These are phyloP conservation scores for Aspergillus neotritici DNA, from an alignment of 2,329 filamentous ascomycete species.

Conservation along the genomic window DNA sequence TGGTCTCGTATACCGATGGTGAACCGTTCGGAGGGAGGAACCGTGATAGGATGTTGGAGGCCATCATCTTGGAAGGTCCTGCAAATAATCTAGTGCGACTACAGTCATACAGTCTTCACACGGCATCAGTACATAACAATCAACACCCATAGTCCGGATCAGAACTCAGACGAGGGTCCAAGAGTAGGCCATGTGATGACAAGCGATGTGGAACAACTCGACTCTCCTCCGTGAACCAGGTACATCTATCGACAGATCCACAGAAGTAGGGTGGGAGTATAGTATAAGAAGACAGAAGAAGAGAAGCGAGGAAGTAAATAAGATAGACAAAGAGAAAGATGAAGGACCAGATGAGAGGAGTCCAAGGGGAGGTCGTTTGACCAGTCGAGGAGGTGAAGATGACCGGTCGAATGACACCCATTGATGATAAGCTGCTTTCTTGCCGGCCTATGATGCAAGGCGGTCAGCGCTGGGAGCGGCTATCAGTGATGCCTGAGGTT, in stretches of 20 bases:
- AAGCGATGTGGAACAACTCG: too few relatives aligned
- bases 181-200: too few relatives aligned
- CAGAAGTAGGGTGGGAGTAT: too few relatives aligned
- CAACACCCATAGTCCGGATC: too few relatives aligned
- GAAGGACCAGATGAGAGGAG: too few relatives aligned
- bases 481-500: slow-evolving; percentile 12
- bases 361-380: not conserved
- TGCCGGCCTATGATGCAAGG: slow-evolving; percentile 6
- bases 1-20: slow-evolving; percentile 45
- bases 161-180: too few relatives aligned
- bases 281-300: too few relatives aligned
- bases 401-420: not conserved
- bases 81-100: not conserved
- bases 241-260: too few relatives aligned
- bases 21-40: slow-evolving; percentile 47
- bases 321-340: too few relatives aligned
- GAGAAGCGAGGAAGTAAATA: too few relatives aligned
- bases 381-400: not conserved
- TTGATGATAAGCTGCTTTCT: slow-evolving; percentile 10
- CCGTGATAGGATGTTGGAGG: slow-evolving; percentile 39
- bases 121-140: slow-evolving; percentile 9
- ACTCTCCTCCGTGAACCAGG: too few relatives aligned
- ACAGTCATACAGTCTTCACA: slow-evolving; percentile 4
- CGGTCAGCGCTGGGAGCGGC: not conserved
- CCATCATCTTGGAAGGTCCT: slow-evolving; percentile 32